Evolutionary conservation across 1,284 basidiomycete species (phyloP).

Genomic region (Moesziomyces aphidis): DNA sequence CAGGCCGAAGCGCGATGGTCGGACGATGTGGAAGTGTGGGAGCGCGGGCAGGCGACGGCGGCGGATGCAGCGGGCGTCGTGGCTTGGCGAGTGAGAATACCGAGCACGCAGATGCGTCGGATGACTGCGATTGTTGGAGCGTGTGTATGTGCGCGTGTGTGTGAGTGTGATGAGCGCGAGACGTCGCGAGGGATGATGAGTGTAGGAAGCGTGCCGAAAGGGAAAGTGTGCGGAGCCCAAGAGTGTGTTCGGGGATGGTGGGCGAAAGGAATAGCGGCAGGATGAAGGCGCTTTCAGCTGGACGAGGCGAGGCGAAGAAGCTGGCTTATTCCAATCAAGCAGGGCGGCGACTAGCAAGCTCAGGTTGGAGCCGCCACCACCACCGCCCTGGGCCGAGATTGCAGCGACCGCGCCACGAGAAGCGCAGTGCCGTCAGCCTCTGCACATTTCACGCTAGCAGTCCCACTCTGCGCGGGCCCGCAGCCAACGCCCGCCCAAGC

Average conservation of each 20-base stretch:
- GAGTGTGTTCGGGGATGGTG: constrained; percentile 6
- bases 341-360: neutral
- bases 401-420: neutral
- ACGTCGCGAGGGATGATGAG: constrained; percentile 17
- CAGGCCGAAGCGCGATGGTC: no score
- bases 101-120: neutral
- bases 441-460: neutral
- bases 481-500: neutral
- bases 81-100: neutral
- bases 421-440: neutral
- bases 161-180: neutral
- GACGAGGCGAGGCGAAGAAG: neutral
- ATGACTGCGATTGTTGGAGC: neutral
- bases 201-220: constrained; percentile 34
- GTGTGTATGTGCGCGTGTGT: neutral
- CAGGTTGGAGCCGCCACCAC: neutral
- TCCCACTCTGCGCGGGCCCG: no score
- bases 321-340: neutral
- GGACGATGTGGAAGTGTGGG: no score
- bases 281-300: neutral
- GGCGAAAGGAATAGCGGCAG: neutral
- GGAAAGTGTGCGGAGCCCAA: neutral
- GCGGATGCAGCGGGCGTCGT: neutral
- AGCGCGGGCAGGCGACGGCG: neutral
- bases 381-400: neutral